Base-by-base conservation (phyloP, 768 basidiomycete species). In the Sutorius australiensis region DNA sequence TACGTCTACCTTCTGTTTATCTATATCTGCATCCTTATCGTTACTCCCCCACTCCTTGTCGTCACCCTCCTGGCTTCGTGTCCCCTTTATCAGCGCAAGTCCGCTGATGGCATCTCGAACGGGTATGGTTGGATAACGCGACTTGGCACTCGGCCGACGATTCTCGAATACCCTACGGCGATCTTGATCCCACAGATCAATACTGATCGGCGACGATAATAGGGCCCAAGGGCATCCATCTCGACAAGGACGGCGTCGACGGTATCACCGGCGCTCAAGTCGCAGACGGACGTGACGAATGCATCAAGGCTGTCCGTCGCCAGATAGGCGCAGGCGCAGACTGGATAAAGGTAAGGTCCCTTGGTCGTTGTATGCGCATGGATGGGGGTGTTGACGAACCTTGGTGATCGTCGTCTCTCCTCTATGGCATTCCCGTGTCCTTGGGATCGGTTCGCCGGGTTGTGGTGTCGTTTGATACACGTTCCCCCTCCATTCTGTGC, bases 261-360 rank as follows among this genome's bases (percentile, higher is more conserved):
- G 78, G 80, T 1, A 70, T 81, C 36, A 77, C 72, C 5, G 81
- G 84, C 6, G 81, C 82, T 9, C 79, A 83, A 52, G 74, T 75
- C 4, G 83, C 77, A 1, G 83, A 86, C 56, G 85, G 84, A 1
- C 67, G 75, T 21, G 78, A 77, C 31, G 80, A 73, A 32, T 82
- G 84, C 58, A 62, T 78, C 37, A 75, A 73, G 53, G 82, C 77
- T 12, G 80, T 84, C 6, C 72, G 83, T 27, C 75, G 73, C 53
- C 85, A 86, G 57, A 75, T 86, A 50, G 83, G 83, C 30, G 78
- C 80, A 12, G 83, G 83, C 7, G 80, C 84, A 5, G 85, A 86
- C 66, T 83, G 80, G 80, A 82, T 87, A 57, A 85, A 86, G 76
- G 80, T 80, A 3, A 9, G 53, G 17, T 31, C 31, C 30, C 4